phyloP scores from a whole-genome alignment of 1,284 basidiomycete species.

The Ganoderma multipileum region DNA sequence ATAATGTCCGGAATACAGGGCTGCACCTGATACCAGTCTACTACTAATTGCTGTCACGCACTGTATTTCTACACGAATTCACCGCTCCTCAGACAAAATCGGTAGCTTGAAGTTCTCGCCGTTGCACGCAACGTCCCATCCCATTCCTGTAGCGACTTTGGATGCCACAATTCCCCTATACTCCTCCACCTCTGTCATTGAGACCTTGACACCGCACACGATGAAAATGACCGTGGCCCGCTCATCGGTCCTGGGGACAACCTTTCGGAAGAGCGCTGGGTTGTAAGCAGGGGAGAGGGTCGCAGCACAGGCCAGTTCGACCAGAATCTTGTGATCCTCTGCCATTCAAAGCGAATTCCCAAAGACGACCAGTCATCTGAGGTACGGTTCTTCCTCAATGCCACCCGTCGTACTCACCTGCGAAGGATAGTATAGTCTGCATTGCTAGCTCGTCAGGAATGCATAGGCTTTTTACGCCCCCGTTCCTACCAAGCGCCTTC shows the following conservation, averaged over 20 bases:
- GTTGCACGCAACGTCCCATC: constrained; percentile 49
- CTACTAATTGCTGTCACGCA: constrained; percentile 17
- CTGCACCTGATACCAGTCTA: constrained; percentile 14
- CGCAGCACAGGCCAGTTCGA: constrained; percentile 76
- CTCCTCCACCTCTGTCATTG: constrained; percentile 55
- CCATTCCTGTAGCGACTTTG: constrained; percentile 36
- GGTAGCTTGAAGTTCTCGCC: constrained; percentile 39
- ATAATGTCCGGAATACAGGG: background rate
- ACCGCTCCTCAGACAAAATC: constrained; percentile 29
- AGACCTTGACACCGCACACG: constrained; percentile 77
- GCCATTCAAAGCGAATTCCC: background rate
- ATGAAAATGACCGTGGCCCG: constrained; percentile 63
- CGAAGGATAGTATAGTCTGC: constrained; percentile 59
- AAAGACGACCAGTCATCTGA: constrained; percentile 1
- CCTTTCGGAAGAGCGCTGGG: constrained; percentile 55
- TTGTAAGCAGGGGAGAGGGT: constrained; percentile 71
- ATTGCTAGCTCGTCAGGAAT: constrained; percentile 75
- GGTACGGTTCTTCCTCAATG: background rate
- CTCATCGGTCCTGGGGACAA: constrained; percentile 47
- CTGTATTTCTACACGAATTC: constrained; percentile 28
- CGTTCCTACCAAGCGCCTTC: constrained; percentile 64
- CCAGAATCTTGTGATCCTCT: constrained; percentile 79
- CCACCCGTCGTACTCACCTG: constrained; percentile 48
- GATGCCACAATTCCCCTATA: constrained; percentile 50
- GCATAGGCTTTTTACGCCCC: constrained; percentile 61